phyloP scores from a whole-genome alignment of 2,329 filamentous ascomycete genomes.

The Tothia fuscella region DNA sequence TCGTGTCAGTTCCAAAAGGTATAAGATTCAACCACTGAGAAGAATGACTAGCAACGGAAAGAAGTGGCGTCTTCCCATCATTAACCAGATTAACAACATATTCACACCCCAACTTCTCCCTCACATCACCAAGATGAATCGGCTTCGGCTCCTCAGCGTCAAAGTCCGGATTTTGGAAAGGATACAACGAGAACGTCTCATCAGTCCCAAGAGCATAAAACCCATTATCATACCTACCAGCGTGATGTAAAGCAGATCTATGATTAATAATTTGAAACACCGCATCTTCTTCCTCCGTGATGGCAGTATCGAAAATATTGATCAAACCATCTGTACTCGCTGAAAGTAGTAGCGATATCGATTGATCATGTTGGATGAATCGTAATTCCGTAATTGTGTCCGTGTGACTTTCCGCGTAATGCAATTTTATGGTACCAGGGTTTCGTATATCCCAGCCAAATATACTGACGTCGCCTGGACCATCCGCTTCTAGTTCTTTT shows the following conservation, averaged over 20 bases:
- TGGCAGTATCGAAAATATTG: constrained; percentile 59
- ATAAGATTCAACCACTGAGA: constrained; percentile 20
- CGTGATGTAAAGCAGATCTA: constrained; percentile 59
- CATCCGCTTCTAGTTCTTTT: constrained; percentile 52
- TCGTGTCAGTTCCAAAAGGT: constrained; percentile 17
- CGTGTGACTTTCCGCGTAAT: constrained; percentile 35
- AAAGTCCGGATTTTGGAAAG: constrained; percentile 51
- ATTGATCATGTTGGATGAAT: constrained; percentile 13
- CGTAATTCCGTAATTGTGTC: constrained; percentile 48
- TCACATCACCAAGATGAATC: constrained; percentile 52
- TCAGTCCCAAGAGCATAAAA: constrained; percentile 67
- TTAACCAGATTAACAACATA: constrained; percentile 60
- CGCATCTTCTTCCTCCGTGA: constrained; percentile 62
- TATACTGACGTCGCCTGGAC: constrained; percentile 29
- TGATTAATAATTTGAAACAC: constrained; percentile 70
- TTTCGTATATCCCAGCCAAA: constrained; percentile 33
- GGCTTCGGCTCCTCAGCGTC: constrained; percentile 41
- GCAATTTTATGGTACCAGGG: constrained; percentile 22
- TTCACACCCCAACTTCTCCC: constrained; percentile 53
- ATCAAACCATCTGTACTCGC: constrained; percentile 71
- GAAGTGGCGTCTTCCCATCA: constrained; percentile 46
- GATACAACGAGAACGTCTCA: constrained; percentile 64
- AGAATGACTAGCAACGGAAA: constrained; percentile 52
- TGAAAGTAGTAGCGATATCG: constrained; percentile 47
- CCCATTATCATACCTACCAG: constrained; percentile 55